phyloP scores from a whole-genome alignment of 176 grass and related monocot genomes.

The Eremochloa ophiuroides region DNA sequence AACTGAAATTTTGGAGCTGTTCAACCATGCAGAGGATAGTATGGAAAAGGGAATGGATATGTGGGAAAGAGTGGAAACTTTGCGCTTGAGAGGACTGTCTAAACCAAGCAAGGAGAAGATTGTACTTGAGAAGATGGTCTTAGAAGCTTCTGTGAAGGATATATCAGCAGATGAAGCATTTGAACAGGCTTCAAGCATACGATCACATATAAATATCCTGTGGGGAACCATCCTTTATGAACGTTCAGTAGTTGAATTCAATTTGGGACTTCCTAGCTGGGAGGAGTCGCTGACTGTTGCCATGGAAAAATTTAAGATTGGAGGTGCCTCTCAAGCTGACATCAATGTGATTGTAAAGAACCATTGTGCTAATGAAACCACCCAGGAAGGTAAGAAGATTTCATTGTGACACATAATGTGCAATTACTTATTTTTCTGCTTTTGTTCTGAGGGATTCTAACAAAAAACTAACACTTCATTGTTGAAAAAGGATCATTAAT shows the following conservation, averaged over 20 bases:
- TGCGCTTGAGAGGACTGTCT: slow-evolving; percentile 38
- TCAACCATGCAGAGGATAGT: slow-evolving; percentile 62
- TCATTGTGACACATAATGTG: not conserved
- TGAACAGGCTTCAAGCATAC: slow-evolving; percentile 47
- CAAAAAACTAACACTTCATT: not conserved
- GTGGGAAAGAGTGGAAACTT: slow-evolving; percentile 52
- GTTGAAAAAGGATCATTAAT: not conserved
- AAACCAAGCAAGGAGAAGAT: slow-evolving; percentile 46
- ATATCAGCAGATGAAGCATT: slow-evolving; percentile 47
- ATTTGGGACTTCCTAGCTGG: slow-evolving; percentile 56
- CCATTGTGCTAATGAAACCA: slow-evolving; percentile 66
- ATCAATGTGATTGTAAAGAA: slow-evolving; percentile 65
- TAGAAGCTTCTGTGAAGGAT: slow-evolving; percentile 42
- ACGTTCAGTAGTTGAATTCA: slow-evolving; percentile 70
- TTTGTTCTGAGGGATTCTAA: not conserved
- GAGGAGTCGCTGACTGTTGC: slow-evolving; percentile 59
- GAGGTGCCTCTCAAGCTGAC: slow-evolving; percentile 47
- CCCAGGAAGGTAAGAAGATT: slow-evolving; percentile 52
- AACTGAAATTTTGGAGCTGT: slow-evolving; percentile 48
- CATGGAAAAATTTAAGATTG: slow-evolving; percentile 71
- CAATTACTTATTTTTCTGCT: not conserved
- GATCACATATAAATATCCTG: slow-evolving; percentile 70
- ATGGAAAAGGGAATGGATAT: slow-evolving; percentile 63
- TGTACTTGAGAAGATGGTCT: slow-evolving; percentile 46
- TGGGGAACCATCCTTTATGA: slow-evolving; percentile 82